These are phyloP conservation scores for Pleurotus tuber-regium DNA, from an alignment of 768 basidiomycete genomes.

Conservation along the genomic window DNA sequence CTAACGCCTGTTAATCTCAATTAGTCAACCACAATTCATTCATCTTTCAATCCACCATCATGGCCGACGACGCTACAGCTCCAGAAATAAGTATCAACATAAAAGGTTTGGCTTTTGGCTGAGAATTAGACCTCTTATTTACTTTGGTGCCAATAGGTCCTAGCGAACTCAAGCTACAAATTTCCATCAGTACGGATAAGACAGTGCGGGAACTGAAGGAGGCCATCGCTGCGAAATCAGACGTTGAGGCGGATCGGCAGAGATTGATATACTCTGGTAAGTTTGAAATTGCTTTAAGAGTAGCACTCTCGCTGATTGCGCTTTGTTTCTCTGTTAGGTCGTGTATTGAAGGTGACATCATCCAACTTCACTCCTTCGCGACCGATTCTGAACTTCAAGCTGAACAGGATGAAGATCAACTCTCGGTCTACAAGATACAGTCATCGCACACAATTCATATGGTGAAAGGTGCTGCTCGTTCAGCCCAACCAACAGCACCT, in stretches of 20 bases:
- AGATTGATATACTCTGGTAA: slow-evolving; percentile 89
- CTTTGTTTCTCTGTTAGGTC: slow-evolving; percentile 37
- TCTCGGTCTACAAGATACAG: slow-evolving; percentile 89
- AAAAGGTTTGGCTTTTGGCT: slow-evolving; percentile 48
- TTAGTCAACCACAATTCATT: slow-evolving; percentile 1
- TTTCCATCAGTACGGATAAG: slow-evolving; percentile 78
- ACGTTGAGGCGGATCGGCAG: slow-evolving; percentile 85
- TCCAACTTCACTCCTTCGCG: neutral
- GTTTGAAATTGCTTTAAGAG: slow-evolving; percentile 17
- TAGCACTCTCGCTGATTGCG: neutral
- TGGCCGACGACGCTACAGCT: slow-evolving; percentile 43
- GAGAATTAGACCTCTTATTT: neutral
- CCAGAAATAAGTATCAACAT: slow-evolving; percentile 64
- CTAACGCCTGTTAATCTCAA: neutral
- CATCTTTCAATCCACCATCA: slow-evolving; percentile 38
- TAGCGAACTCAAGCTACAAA: slow-evolving; percentile 89
- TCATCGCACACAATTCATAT: slow-evolving; percentile 87
- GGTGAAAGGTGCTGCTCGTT: slow-evolving; percentile 80
- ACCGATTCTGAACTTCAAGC: neutral
- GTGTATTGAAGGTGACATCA: slow-evolving; percentile 63
- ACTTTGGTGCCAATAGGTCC: too few relatives aligned
- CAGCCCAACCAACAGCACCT: slow-evolving; percentile 38
- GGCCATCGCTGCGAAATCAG: slow-evolving; percentile 80
- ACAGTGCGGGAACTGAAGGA: slow-evolving; percentile 90
- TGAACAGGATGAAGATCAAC: slow-evolving; percentile 72